A percentile compares a stretch with the other conserved stretches of the same genome.
These are phyloP conservation scores for Notholithocarpus densiflorus DNA, from an alignment of 306 rosid genomes.

Conservation along the genomic window DNA sequence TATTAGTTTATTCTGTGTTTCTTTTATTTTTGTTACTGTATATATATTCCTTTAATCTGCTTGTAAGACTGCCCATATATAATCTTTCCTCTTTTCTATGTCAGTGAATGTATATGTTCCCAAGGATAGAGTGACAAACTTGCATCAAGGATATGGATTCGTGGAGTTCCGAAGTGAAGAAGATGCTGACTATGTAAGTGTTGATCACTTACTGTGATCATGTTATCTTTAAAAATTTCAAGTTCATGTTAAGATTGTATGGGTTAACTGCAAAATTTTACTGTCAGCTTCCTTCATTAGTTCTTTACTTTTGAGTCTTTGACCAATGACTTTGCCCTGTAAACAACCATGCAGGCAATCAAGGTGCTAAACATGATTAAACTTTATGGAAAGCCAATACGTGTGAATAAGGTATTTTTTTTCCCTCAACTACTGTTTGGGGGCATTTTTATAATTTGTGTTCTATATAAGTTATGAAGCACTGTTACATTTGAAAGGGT, in stretches of 20 bases:
- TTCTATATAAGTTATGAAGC: background rate
- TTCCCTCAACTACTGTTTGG: background rate
- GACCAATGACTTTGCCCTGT: background rate
- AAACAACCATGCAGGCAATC: conserved; percentile 60
- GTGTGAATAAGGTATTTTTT: conserved; percentile 80
- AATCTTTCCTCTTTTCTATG: background rate
- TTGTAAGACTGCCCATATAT: background rate
- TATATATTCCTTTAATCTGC: background rate
- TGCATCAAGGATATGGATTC: conserved; percentile 97
- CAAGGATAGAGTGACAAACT: conserved; percentile 87
- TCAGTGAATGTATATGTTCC: conserved; percentile 97
- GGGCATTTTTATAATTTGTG: background rate
- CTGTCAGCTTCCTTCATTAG: background rate
- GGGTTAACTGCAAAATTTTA: background rate
- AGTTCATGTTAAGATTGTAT: background rate
- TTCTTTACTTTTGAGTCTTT: background rate
- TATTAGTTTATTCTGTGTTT: background rate
- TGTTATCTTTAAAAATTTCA: background rate
- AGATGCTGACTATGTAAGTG: conserved; percentile 90
- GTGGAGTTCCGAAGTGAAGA: conserved; percentile 94
- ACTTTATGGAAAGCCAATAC: conserved; percentile 92
- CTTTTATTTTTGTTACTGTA: background rate
- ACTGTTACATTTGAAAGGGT: background rate
- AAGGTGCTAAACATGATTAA: conserved; percentile 97
- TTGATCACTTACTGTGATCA: background rate